These are phyloP conservation scores for Vanilla planifolia DNA, from an alignment of 106 monocot genomes.

Conservation along the genomic window DNA sequence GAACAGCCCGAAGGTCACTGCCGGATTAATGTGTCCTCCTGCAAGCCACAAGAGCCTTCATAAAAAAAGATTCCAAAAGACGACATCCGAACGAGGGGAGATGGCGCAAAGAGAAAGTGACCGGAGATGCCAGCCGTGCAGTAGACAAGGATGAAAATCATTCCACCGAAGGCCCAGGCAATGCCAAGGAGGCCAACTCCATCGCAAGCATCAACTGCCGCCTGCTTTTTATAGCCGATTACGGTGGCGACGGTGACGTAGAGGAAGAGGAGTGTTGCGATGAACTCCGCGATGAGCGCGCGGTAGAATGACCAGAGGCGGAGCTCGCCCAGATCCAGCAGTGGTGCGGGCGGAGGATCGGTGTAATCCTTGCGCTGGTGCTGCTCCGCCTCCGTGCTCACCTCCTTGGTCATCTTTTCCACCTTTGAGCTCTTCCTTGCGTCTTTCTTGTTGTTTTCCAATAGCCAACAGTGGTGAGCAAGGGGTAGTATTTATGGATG, in stretches of 20 bases:
- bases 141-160: slow-evolving; percentile 26
- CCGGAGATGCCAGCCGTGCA: slow-evolving; percentile 24
- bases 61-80: neutral
- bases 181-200: slow-evolving; percentile 18
- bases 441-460: neutral
- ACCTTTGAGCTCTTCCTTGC: neutral
- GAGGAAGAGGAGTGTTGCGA: slow-evolving; percentile 14
- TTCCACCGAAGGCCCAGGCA: slow-evolving; percentile 22
- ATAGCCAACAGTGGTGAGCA: neutral
- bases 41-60: neutral
- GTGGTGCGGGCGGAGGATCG: slow-evolving; percentile 17
- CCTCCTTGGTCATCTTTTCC: slow-evolving; percentile 11
- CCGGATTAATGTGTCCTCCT: slow-evolving; percentile 17
- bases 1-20: slow-evolving; percentile 16
- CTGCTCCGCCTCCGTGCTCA: slow-evolving; percentile 12
- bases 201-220: slow-evolving; percentile 6
- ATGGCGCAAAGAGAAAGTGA: neutral
- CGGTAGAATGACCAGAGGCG: slow-evolving; percentile 19
- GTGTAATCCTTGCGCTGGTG: slow-evolving; percentile 11
- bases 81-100: neutral
- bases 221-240: slow-evolving; percentile 16
- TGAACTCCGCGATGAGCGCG: slow-evolving; percentile 18
- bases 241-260: slow-evolving; percentile 20
- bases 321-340: slow-evolving; percentile 18
- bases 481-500: slow-evolving; percentile 2